phyloP scores from a whole-genome alignment of 1,284 basidiomycete genomes.

The Peniophora sp. region DNA sequence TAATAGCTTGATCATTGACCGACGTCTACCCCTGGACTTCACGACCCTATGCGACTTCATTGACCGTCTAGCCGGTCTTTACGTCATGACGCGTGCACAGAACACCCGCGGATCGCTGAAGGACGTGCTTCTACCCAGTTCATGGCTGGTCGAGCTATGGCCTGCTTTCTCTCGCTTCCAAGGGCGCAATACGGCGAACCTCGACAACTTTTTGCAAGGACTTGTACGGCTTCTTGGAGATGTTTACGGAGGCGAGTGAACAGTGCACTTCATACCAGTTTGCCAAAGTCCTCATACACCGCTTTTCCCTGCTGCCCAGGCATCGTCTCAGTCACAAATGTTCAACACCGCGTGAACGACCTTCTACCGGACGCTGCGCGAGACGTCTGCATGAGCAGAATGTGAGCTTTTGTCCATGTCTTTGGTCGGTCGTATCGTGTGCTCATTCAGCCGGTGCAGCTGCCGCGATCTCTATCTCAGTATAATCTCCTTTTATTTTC shows the following conservation, averaged over 20 bases:
- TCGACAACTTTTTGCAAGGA: background rate
- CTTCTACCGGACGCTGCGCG: conserved; percentile 2
- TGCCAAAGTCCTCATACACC: too few relatives aligned
- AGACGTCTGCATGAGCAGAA: conserved; percentile 6
- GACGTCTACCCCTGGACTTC: conserved; percentile 7
- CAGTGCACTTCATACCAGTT: background rate
- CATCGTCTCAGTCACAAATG: background rate
- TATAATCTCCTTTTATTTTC: background rate
- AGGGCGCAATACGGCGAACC: background rate
- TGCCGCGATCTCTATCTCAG: background rate
- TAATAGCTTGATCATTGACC: conserved; percentile 3
- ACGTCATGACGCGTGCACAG: conserved; percentile 5
- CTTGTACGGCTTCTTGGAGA: conserved; percentile 3
- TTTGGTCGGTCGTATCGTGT: background rate
- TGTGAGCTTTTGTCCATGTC: conserved; percentile 2
- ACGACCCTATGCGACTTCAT: conserved; percentile 9
- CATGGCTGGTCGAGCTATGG: conserved; percentile 8
- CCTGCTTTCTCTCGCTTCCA: conserved; percentile 4
- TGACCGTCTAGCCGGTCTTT: conserved; percentile 8
- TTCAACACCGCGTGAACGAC: background rate
- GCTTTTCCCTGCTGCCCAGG: background rate
- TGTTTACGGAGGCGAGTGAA: conserved; percentile 5
- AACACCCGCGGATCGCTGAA: conserved; percentile 2
- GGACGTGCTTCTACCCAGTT: conserved; percentile 8
- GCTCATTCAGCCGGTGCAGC: background rate